These are phyloP conservation scores for Candida tetrigidarum DNA, from an alignment of 1,139 yeast genomes.

Conservation along the genomic window DNA sequence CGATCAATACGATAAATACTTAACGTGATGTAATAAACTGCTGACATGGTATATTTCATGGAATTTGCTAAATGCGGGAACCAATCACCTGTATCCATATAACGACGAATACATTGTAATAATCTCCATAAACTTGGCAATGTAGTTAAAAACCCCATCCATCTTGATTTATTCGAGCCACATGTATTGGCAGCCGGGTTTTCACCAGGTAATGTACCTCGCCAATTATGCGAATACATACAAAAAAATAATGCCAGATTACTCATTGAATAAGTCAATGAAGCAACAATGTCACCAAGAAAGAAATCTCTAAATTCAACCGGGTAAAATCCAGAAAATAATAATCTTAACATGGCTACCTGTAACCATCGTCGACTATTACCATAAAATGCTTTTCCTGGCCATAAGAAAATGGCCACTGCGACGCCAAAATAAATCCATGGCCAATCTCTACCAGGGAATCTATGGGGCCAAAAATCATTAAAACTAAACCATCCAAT, in stretches of 20 bases:
- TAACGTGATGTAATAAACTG: constrained; percentile 71
- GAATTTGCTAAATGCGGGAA: constrained; percentile 98
- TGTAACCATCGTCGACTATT: constrained; percentile 75
- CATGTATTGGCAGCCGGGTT: constrained; percentile 50
- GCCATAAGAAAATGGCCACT: constrained; percentile 59
- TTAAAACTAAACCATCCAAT: constrained; percentile 78
- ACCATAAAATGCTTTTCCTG: constrained; percentile 57
- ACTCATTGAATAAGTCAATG: constrained; percentile 85
- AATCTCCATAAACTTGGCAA: constrained; percentile 92
- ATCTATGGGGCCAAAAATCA: constrained; percentile 62
- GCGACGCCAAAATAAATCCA: constrained; percentile 70
- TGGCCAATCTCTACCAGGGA: constrained; percentile 80
- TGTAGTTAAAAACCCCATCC: constrained; percentile 82
- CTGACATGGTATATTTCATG: constrained; percentile 69
- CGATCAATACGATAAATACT: constrained; percentile 78
- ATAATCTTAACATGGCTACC: constrained; percentile 69
- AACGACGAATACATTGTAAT: constrained; percentile 90
- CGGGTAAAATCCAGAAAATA: constrained; percentile 86
- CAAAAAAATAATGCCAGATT: constrained; percentile 88
- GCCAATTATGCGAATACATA: constrained; percentile 73
- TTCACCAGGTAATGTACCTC: constrained; percentile 43
- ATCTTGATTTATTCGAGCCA: constrained; percentile 76
- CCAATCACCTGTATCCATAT: constrained; percentile 90
- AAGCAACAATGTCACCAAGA: constrained; percentile 87
- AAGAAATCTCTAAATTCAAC: constrained; percentile 96